These are phyloP conservation scores for Acer negundo DNA, from an alignment of 345 rosid species.

Conservation along the genomic window DNA sequence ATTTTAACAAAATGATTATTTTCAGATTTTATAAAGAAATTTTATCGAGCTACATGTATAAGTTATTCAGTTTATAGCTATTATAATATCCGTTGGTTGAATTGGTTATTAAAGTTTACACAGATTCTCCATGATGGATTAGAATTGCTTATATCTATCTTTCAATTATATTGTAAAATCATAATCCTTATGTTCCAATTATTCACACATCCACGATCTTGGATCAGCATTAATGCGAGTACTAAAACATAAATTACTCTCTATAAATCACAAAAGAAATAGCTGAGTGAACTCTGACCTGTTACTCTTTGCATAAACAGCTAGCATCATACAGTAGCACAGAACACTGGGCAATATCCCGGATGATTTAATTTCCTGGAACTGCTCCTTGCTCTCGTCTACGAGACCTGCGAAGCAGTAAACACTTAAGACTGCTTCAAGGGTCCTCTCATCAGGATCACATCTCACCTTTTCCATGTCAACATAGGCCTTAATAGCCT, in stretches of 20 bases:
- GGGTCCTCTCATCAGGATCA: constrained; percentile 82
- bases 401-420: constrained; percentile 82
- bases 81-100: neutral
- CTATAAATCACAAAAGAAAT: constrained; percentile 1
- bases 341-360: constrained; percentile 83
- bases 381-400: constrained; percentile 93
- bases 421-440: constrained; percentile 86
- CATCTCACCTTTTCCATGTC: constrained; percentile 87
- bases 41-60: neutral
- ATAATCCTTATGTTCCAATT: constrained; percentile 7
- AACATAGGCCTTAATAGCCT: constrained; percentile 83
- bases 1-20: neutral
- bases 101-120: neutral
- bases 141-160: constrained; percentile 1
- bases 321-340: constrained; percentile 93
- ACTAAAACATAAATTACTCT: constrained; percentile 9
- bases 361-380: constrained; percentile 77
- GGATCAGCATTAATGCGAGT: neutral
- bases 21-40: neutral
- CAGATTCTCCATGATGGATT: neutral
- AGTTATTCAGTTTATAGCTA: neutral
- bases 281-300: constrained; percentile 53
- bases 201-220: neutral
- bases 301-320: constrained; percentile 79
- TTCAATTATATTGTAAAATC: neutral